These are phyloP conservation scores for Stenocarpella maydis DNA, from an alignment of 2,329 filamentous ascomycete genomes.

Conservation along the genomic window DNA sequence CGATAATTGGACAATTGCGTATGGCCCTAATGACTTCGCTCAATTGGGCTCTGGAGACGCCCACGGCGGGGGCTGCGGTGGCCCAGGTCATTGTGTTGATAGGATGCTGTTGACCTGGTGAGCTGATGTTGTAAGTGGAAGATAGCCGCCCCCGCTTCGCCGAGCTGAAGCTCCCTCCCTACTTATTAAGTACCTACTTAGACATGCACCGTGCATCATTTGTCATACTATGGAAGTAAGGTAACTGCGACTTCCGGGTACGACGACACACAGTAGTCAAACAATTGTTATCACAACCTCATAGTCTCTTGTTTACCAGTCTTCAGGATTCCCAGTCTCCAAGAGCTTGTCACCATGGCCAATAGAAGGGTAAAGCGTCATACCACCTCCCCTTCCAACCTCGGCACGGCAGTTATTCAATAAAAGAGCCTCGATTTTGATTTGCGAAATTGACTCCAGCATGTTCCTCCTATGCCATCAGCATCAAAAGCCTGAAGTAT, in stretches of 20 bases:
- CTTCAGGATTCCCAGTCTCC: not conserved
- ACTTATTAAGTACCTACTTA: not conserved
- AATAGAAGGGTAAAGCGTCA: not conserved
- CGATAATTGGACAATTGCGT: constrained; percentile 69
- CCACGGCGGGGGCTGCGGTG: constrained; percentile 16
- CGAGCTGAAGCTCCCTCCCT: not conserved
- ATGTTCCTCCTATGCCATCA: not conserved
- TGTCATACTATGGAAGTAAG: not conserved
- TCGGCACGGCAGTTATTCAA: too few species aligned
- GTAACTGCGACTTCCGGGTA: not conserved
- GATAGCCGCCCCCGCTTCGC: not conserved
- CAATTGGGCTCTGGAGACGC: constrained; percentile 40
- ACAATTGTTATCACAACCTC: not conserved
- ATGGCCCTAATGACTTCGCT: constrained; percentile 52
- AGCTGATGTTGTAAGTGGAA: constrained; percentile 1
- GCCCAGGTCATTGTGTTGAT: constrained; percentile 16
- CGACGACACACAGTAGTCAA: not conserved
- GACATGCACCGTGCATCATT: constrained; percentile 6
- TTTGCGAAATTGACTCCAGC: not conserved
- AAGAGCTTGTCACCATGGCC: not conserved
- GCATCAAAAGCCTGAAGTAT: too few species aligned
- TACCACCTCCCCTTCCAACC: not conserved
- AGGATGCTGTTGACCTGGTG: not conserved
- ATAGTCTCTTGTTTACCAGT: too few species aligned
- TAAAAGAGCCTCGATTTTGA: not conserved